Base-by-base conservation (phyloP, 345 rosid species). In the Bruguiera sexangula region DNA sequence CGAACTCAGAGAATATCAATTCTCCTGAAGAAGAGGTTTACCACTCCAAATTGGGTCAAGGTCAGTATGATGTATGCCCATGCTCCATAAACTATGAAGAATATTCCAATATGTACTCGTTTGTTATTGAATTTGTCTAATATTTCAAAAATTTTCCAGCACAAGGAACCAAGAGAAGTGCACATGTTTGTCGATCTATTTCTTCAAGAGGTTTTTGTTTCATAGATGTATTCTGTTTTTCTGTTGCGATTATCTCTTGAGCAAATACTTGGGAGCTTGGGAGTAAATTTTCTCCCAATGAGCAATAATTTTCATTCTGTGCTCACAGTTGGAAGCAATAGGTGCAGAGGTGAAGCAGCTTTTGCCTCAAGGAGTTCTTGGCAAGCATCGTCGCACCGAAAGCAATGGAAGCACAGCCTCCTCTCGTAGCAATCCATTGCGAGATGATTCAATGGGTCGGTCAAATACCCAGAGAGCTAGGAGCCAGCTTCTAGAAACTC, bases 121-220 rank as follows among this genome's bases (percentile, higher is more conserved):
- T 75, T 36, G 62, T 8, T 59, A 21, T 52, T 73, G 31, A 57
- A 53, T 31, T 75, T 36, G 59, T 71, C 72, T 71, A 51, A 80
- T 65, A 51, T 62, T 65, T 67, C 60, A 22, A 55, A 55, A 22
- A 11, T 82, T 50, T 78, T 63, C 76, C 91, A 96, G 99, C 99
- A 96, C 82, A 96, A 90, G 88, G 99, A 96, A 83, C 99, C 99
- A 22, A 82, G 97, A 75, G 99, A 96, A 83, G 98, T 96, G 39
- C 99, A 96, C 64, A 92, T 96, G 99, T 92, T 82, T 76, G 96
- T 90, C 55, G 99, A 92, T 86, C 76, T 96, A 78, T 86, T 96
- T 81, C 86, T 89, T 71, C 94, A 86, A 76, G 96, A 96, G 99
- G 99, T 92, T 68, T 70, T 83, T 67, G 51, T 62, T 26, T 75